Evolutionary conservation across 805 yeast genomes (phyloP), one percentile per base, ranked within the genome.

Genomic region (Clavispora vitiphila): DNA sequence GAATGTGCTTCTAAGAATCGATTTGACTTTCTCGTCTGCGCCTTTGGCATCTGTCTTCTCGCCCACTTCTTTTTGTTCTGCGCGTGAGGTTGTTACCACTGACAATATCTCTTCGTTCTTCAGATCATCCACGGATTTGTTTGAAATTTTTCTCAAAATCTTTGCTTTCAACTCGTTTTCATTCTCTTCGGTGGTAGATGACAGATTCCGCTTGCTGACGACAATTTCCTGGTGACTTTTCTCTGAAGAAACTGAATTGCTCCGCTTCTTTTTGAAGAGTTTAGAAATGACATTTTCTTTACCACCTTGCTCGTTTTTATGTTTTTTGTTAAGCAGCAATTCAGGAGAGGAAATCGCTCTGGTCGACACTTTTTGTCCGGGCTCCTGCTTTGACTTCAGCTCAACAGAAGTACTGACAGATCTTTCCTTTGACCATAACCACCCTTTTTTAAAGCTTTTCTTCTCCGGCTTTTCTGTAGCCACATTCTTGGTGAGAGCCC

Each of bases 281-380:
- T 69, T 69, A 19, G 64, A 49, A 23, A 70, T 67, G 35, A 69
- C 64, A 44, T 66, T 70, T 39, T 67, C 73, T 46, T 67, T 67
- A 1, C 64, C 66, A 9, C 47, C 41, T 4, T n/a, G 15, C 8
- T 46, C 50, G 20, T 39, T 40, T 40, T 31, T 44, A 34, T 34
- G 9, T 36, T 38, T 41, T 32, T 38, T 48, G n/a, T 39, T 36
- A 20, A 18, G 45, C 8, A 47, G 35, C 7, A 58, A 41, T 34
- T 67, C 72, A 1, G 74, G 74, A 22, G 58, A 60, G 9, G 73
- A 67, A 9, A 67, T 62, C 8, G 73, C 66, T 40, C 74, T 43
- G 8, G 53, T 36, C 9, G 65, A 64, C 7, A 2, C 32, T 15
- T 22, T 34, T 4, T 15, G 19, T 10, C 8, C 12, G n/a, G 12